These are phyloP conservation scores for Ulota crispa DNA, from an alignment of 225 moss, liverwort and hornwort species.

Conservation along the genomic window DNA sequence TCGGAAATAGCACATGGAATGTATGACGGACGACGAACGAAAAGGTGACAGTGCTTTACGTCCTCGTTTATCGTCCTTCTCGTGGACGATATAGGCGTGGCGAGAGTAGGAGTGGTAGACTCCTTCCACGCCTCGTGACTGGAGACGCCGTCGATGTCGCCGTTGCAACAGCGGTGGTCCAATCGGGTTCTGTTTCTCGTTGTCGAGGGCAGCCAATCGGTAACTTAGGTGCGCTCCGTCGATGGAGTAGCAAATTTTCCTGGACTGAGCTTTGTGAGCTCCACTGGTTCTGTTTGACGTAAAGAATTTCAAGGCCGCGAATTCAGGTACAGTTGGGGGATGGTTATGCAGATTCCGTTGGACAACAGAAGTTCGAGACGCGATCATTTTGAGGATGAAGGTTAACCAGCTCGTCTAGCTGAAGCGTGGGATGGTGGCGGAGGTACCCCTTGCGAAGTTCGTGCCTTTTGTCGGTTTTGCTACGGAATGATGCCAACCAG, in stretches of 20 bases:
- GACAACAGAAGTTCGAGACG: too few relatives aligned
- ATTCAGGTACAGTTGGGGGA: background rate
- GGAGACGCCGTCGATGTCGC: slow-evolving; percentile 16
- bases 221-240: background rate
- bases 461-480: background rate
- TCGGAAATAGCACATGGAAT: background rate
- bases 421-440: background rate
- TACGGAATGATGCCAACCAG: background rate
- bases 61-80: background rate
- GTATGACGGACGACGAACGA: background rate
- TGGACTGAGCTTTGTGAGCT: background rate
- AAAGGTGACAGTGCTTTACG: background rate
- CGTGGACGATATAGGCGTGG: background rate
- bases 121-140: slow-evolving; percentile 9
- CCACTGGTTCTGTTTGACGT: background rate
- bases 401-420: background rate
- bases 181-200: background rate
- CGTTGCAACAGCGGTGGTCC: background rate
- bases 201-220: background rate
- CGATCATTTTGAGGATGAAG: background rate
- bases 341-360: background rate
- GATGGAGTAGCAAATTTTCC: background rate
- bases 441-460: background rate
- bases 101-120: background rate
- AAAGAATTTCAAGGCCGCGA: background rate